Percentiles rank a stretch among this genome's conserved stretches.
phyloP scores from a whole-genome alignment of 805 yeast species.

The Scheffersomyces ergatensis region DNA sequence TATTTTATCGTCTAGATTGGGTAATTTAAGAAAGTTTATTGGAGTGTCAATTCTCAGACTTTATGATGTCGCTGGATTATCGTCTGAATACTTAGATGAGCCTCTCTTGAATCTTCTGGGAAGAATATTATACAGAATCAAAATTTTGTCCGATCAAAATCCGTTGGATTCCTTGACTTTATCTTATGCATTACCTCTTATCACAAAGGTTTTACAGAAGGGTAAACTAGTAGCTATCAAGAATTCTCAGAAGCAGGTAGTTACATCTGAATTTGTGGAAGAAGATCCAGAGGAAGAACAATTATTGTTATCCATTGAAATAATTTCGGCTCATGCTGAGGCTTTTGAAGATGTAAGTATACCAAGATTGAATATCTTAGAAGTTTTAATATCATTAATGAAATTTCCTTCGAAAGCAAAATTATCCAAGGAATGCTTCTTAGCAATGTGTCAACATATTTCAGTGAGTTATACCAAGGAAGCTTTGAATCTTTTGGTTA shows the following conservation, averaged over 20 bases:
- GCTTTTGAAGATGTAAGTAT: conserved; percentile 62
- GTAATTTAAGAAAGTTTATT: conserved; percentile 46
- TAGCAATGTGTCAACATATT: conserved; percentile 73
- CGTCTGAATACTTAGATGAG: conserved; percentile 47
- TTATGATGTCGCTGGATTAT: conserved; percentile 43
- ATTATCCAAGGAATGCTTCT: conserved; percentile 77
- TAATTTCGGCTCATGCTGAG: conserved; percentile 67
- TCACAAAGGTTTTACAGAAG: conserved; percentile 62
- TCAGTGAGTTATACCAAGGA: conserved; percentile 54
- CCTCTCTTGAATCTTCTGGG: conserved; percentile 53
- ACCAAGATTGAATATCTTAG: conserved; percentile 66
- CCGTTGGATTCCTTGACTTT: conserved; percentile 68
- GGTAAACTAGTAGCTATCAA: conserved; percentile 59
- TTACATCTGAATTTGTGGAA: conserved; percentile 68
- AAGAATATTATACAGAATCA: conserved; percentile 71
- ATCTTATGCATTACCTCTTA: conserved; percentile 72
- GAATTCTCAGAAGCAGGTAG: conserved; percentile 47
- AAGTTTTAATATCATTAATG: conserved; percentile 63
- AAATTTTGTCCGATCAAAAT: conserved; percentile 69
- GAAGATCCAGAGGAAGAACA: conserved; percentile 91
- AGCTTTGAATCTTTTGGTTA: conserved; percentile 61
- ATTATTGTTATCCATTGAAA: conserved; percentile 70
- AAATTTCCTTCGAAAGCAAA: conserved; percentile 76
- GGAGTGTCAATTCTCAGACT: conserved; percentile 73
- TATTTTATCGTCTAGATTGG: conserved; percentile 52